These are phyloP conservation scores for Gyrodon lividus DNA, from an alignment of 768 basidiomycete genomes.

Conservation along the genomic window DNA sequence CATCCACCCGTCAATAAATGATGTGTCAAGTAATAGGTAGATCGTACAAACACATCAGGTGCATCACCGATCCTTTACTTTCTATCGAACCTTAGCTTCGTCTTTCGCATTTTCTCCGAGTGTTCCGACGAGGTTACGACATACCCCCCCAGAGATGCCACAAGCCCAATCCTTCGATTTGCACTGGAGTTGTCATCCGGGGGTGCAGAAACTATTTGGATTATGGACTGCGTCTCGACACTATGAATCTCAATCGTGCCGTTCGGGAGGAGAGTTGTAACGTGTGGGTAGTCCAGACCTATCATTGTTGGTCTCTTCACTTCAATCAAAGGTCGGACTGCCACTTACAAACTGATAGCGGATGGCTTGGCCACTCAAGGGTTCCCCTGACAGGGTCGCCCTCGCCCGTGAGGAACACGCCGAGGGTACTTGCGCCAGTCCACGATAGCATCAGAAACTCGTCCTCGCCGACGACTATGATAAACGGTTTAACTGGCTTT, in stretches of 20 bases:
- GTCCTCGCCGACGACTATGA: constrained; percentile 68
- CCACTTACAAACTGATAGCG: constrained; percentile 68
- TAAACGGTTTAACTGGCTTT: constrained; percentile 57
- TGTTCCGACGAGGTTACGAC: constrained; percentile 42
- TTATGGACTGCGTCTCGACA: constrained; percentile 67
- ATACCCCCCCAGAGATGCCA: constrained; percentile 36
- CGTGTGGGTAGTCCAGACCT: constrained; percentile 83
- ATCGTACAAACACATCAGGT: constrained; percentile 23
- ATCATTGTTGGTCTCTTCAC: not conserved
- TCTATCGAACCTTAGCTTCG: constrained; percentile 28
- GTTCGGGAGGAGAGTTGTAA: constrained; percentile 77
- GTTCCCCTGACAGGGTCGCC: constrained; percentile 92
- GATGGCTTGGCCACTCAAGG: constrained; percentile 80
- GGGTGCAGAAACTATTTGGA: constrained; percentile 64
- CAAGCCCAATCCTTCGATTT: constrained; percentile 31
- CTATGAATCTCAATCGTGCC: constrained; percentile 80
- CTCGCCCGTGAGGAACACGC: constrained; percentile 79
- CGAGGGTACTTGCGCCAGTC: constrained; percentile 78
- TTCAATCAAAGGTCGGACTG: not conserved
- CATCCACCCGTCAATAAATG: constrained; percentile 11
- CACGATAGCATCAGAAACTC: constrained; percentile 88
- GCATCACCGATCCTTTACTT: constrained; percentile 5
- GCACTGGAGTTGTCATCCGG: constrained; percentile 18
- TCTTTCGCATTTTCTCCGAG: constrained; percentile 39
- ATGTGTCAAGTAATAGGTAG: constrained; percentile 1